Conservation (phyloP, 2,329 filamentous ascomycete genomes). For the Pseudogymnoascus sp. region DNA sequence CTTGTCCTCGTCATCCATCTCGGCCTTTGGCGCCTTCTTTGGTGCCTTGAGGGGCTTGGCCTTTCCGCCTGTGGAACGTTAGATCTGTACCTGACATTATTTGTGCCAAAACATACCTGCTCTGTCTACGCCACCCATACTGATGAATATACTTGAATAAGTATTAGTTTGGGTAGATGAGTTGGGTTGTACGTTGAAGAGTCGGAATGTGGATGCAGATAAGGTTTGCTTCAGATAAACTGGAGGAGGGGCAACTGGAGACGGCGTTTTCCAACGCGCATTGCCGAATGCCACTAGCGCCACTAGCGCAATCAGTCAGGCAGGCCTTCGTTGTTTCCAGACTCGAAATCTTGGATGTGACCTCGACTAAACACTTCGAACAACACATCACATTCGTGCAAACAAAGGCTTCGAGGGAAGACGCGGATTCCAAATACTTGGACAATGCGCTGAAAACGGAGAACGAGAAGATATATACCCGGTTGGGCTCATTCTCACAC, state of each 20-base stretch:
- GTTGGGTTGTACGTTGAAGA: slow-evolving; percentile 7
- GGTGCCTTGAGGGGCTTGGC: slow-evolving; percentile 77
- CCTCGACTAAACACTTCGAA: not conserved
- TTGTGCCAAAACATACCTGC: slow-evolving; percentile 43
- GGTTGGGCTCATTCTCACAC: slow-evolving; percentile 33
- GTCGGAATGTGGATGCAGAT: slow-evolving; percentile 3
- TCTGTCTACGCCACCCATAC: slow-evolving; percentile 61
- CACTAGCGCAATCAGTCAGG: not conserved
- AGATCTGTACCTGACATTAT: slow-evolving; percentile 17
- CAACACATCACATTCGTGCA: slow-evolving; percentile 1
- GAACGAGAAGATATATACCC: slow-evolving; percentile 29
- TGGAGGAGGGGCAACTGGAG: slow-evolving; percentile 8
- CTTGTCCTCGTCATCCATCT: slow-evolving; percentile 79
- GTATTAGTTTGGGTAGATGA: slow-evolving; percentile 7
- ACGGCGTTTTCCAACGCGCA: slow-evolving; percentile 4
- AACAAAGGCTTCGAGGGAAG: not conserved
- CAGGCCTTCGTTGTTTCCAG: not conserved
- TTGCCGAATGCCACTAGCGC: slow-evolving; percentile 4
- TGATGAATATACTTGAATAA: slow-evolving; percentile 20
- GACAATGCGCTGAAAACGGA: slow-evolving; percentile 26
- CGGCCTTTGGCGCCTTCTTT: slow-evolving; percentile 70
- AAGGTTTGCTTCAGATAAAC: slow-evolving; percentile 10
- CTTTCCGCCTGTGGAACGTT: slow-evolving; percentile 58
- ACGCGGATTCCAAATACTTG: slow-evolving; percentile 1
- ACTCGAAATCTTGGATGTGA: slow-evolving; percentile 6